These are phyloP conservation scores for Agaricus subrufescens DNA, from an alignment of 768 basidiomycete species.

Conservation along the genomic window DNA sequence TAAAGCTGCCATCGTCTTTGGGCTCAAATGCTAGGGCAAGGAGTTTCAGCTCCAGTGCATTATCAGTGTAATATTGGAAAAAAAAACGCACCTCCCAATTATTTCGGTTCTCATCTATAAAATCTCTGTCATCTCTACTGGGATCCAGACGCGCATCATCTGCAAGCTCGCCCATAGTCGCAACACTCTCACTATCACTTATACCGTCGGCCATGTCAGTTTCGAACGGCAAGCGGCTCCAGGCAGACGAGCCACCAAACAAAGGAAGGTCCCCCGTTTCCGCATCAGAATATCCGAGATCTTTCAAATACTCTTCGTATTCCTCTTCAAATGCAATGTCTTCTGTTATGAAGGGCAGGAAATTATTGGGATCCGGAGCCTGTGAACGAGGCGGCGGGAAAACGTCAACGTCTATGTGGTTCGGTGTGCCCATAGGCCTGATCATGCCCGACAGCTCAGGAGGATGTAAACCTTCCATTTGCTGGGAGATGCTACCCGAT, in stretches of 20 bases:
- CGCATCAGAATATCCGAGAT: conserved; percentile 71
- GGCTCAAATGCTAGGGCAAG: conserved; percentile 80
- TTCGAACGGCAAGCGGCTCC: conserved; percentile 81
- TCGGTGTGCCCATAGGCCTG: conserved; percentile 71
- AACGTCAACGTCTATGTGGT: conserved; percentile 80
- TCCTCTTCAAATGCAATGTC: conserved; percentile 95
- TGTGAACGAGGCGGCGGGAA: conserved; percentile 93
- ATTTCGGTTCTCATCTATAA: conserved; percentile 78
- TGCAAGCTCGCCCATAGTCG: conserved; percentile 82
- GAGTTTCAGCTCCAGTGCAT: conserved; percentile 5
- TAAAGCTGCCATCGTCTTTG: conserved; percentile 89
- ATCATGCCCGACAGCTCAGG: conserved; percentile 72
- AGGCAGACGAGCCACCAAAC: conserved; percentile 50
- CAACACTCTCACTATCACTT: conserved; percentile 93
- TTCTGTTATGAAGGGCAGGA: conserved; percentile 89
- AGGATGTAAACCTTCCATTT: conserved; percentile 69
- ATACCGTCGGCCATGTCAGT: conserved; percentile 82
- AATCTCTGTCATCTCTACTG: conserved; percentile 57
- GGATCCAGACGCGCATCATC: conserved; percentile 68
- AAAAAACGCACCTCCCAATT: conserved; percentile 84
- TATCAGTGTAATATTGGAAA: background rate
- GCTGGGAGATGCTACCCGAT: conserved; percentile 79
- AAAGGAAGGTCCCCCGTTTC: conserved; percentile 19
- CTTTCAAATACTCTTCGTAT: conserved; percentile 94
- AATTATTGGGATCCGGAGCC: conserved; percentile 76